These are phyloP conservation scores for Meyerozyma sp. DNA, from an alignment of 1,139 yeast genomes.

Conservation along the genomic window DNA sequence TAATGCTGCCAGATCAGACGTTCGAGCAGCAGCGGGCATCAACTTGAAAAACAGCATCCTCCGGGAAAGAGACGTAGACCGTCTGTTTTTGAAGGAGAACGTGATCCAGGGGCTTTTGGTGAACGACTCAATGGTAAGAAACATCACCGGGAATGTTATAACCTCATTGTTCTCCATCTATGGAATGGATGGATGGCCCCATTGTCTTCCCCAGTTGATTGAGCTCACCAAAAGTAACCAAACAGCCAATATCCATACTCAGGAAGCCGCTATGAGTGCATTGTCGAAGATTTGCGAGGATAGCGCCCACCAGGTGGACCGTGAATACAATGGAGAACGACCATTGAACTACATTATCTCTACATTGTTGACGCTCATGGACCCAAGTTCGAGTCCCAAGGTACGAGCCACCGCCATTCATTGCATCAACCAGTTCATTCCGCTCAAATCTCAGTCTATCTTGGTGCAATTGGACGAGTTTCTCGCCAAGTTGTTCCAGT, in stretches of 20 bases:
- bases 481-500: slow-evolving; percentile 55
- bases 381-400: slow-evolving; percentile 32
- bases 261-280: slow-evolving; percentile 74
- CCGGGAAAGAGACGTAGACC: slow-evolving; percentile 28
- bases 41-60: slow-evolving; percentile 70
- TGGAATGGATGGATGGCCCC: slow-evolving; percentile 74
- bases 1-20: slow-evolving; percentile 39
- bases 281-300: slow-evolving; percentile 88
- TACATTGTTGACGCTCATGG: slow-evolving; percentile 51
- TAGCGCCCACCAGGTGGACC: slow-evolving; percentile 52
- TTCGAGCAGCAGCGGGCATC: slow-evolving; percentile 87
- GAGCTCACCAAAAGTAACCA: slow-evolving; percentile 44
- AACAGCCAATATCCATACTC: slow-evolving; percentile 15
- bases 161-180: slow-evolving; percentile 73
- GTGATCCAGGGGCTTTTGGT: slow-evolving; percentile 67
- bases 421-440: slow-evolving; percentile 74
- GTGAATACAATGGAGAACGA: slow-evolving; percentile 56
- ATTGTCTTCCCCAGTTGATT: slow-evolving; percentile 61
- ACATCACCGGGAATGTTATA: slow-evolving; percentile 86
- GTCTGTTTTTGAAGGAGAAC: slow-evolving; percentile 55
- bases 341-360: slow-evolving; percentile 69
- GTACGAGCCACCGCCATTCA: slow-evolving; percentile 62
- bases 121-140: slow-evolving; percentile 58
- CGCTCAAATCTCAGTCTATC: slow-evolving; percentile 61
- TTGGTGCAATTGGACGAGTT: slow-evolving; percentile 62